Conservation (phyloP, 352 stramenopile genomes). For the Phytophthora palmivora region DNA sequence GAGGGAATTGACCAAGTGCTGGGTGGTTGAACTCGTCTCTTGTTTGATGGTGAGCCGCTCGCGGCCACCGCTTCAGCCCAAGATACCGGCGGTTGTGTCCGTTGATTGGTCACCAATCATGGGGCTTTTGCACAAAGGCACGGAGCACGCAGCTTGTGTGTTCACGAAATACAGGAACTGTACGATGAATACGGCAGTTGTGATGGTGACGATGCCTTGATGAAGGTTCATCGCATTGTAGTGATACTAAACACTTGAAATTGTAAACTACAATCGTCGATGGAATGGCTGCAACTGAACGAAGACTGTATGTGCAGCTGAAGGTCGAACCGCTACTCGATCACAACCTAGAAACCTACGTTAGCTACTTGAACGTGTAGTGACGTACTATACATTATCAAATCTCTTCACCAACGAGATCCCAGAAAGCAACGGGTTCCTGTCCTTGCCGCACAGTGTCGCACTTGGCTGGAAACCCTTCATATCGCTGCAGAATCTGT, state of each 20-base stretch:
- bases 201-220: no score
- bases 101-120: constrained; percentile 13
- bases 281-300: neutral
- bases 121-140: neutral
- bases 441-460: constrained; percentile 76
- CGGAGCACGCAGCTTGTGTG: no score
- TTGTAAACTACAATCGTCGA: constrained; percentile 15
- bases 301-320: constrained; percentile 23
- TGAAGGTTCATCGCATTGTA: neutral
- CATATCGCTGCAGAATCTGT: constrained; percentile 75
- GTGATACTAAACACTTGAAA: constrained; percentile 2
- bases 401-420: constrained; percentile 53
- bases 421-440: constrained; percentile 77
- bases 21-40: constrained; percentile 11
- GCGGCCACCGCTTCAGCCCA: constrained; percentile 21
- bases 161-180: no score
- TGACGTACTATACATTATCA: constrained; percentile 37
- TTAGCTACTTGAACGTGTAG: constrained; percentile 12
- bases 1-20: constrained; percentile 25
- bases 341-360: constrained; percentile 13
- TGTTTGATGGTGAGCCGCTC: constrained; percentile 11
- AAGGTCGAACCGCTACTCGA: constrained; percentile 1
- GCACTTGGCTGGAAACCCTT: constrained; percentile 76
- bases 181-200: no score
- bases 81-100: constrained; percentile 19